Evolutionary conservation across 1,284 basidiomycete genomes (phyloP), one percentile per base, ranked within the genome.

Genomic region (Boletellus deceptivus): DNA sequence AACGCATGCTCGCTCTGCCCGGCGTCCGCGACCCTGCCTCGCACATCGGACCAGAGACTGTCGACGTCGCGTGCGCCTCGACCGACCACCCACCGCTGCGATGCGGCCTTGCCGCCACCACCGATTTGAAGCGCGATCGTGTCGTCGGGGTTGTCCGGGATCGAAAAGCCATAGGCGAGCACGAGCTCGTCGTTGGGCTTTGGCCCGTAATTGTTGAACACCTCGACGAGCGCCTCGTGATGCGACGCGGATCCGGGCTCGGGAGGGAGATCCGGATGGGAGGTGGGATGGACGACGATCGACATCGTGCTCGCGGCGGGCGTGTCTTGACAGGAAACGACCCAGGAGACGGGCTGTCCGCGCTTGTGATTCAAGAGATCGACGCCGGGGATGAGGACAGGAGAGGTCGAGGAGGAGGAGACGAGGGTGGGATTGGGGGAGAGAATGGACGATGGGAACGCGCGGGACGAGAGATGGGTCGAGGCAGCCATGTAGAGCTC

Each of bases 201-300:
- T 0, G 81, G 77, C 0, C 90, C 91, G 62, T 92, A 92, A 64
- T 94, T 95, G 71, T 95, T 96, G 74, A 87, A 86, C n/a, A 93
- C 72, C 66, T 96, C 87, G 16, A 47, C 14, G 42, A 62, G 49
- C 0, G 14, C 31, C n/a, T 17, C 16, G 5, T 31, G 29, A 3
- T 13, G 10, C 29, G 29, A 31, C 29, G 29, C 27, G 27, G 27
- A 31, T 3, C 10, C 29, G 36, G 20, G 1, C 6, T 17, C 10
- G 2, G 33, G 6, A 6, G 46, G 31, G 2, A 17, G 3, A 2
- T 40, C 41, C 16, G 34, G 1, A 2, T 51, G 37, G 13, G 46
- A 2, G 3, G 37, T 40, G 25, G 56, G 45, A 20, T 65, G 60
- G 3, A 18, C 45, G 3, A 85, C 70, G 52, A 83, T 68, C 8